A percentile compares a stretch with the other conserved stretches of the same genome.
Evolutionary conservation across 1,284 basidiomycete genomes (phyloP).

Genomic region (Moesziomyces sp.): DNA sequence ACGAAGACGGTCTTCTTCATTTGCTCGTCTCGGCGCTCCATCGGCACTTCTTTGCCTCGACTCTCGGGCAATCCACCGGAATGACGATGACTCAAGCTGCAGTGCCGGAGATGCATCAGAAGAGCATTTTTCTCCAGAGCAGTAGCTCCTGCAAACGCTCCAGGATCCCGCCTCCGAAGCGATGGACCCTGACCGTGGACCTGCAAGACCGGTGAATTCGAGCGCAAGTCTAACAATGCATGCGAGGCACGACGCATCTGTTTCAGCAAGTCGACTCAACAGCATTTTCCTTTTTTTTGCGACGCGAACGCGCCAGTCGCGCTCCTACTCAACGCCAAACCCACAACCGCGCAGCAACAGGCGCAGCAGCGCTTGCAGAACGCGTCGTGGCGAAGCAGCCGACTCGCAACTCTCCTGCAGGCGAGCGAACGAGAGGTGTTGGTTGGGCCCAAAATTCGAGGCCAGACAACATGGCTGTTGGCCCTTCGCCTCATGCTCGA

Average conservation of each 20-base stretch:
- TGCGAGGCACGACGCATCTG: too few species aligned
- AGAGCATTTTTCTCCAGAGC: too few species aligned
- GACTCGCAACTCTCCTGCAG: not conserved
- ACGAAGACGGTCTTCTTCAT: not conserved
- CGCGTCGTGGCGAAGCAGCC: constrained; percentile 15
- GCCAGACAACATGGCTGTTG: constrained; percentile 2
- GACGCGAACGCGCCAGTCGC: not conserved
- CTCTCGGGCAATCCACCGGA: too few species aligned
- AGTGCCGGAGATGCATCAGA: too few species aligned
- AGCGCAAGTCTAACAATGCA: too few species aligned
- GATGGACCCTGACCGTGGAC: not conserved
- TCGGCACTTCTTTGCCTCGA: too few species aligned
- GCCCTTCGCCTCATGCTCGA: not conserved
- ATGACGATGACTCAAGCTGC: too few species aligned
- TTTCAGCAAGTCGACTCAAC: too few species aligned
- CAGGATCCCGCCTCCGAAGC: not conserved
- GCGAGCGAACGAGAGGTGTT: constrained; percentile 3
- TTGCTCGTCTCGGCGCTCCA: too few species aligned
- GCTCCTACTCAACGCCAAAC: constrained; percentile 22
- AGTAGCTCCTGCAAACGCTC: not conserved
- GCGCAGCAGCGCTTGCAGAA: constrained; percentile 1
- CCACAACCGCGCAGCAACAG: not conserved
- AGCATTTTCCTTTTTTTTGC: too few species aligned
- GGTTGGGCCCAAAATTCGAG: constrained; percentile 11
- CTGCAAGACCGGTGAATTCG: too few species aligned